Evolutionary conservation across 805 yeast genomes (phyloP).

Genomic region (Saccharomycopsis sp.): DNA sequence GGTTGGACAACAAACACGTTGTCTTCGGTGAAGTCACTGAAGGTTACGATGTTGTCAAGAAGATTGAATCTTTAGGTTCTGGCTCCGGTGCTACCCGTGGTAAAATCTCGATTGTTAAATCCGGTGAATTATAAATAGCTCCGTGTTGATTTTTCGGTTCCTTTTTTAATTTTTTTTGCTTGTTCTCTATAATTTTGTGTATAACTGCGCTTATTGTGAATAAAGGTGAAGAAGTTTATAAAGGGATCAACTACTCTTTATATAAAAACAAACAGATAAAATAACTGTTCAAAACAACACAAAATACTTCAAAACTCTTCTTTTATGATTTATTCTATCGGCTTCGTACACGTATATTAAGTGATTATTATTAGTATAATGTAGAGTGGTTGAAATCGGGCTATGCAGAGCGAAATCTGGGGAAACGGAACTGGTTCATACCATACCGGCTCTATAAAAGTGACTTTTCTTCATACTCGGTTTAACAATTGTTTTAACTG

Average conservation of each 20-base stretch:
- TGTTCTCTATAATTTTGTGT: not conserved
- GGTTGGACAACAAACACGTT: constrained; percentile 93
- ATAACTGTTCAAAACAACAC: not conserved
- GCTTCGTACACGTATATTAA: too few species aligned
- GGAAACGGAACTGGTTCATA: not conserved
- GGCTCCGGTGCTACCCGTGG: constrained; percentile 62
- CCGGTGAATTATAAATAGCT: constrained; percentile 50
- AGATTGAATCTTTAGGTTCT: constrained; percentile 66
- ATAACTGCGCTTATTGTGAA: not conserved
- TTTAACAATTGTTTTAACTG: too few species aligned
- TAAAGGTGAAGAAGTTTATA: not conserved
- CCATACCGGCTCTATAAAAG: too few species aligned
- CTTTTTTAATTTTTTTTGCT: not conserved
- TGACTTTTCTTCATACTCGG: too few species aligned
- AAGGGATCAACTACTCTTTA: not conserved
- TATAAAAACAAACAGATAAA: too few species aligned
- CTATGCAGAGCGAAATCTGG: too few species aligned
- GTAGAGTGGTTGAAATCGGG: too few species aligned
- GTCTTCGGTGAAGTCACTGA: constrained; percentile 88
- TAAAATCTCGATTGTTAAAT: constrained; percentile 66
- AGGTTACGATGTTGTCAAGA: constrained; percentile 76
- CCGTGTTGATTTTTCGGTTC: not conserved
- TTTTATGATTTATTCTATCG: too few species aligned
- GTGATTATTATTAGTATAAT: too few species aligned
- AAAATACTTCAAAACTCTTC: too few species aligned